Evolutionary conservation across 176 grass and related monocot genomes (phyloP).

Genomic region (Lolium perenne): DNA sequence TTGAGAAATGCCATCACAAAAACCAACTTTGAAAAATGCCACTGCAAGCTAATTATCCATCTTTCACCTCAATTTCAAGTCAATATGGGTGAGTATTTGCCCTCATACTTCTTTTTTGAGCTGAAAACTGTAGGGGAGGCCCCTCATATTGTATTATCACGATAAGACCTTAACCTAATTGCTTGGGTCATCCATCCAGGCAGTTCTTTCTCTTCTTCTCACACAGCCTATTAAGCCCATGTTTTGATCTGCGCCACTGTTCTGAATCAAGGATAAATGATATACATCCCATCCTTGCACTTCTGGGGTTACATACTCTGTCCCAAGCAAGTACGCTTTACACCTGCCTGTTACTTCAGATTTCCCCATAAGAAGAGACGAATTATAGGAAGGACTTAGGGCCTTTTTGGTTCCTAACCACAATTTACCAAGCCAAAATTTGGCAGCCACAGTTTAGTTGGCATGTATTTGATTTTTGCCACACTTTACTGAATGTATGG

Average conservation of each 20-base stretch:
- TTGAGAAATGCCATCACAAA: conserved; percentile 3
- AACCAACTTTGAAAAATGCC: neutral
- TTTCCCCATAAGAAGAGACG: neutral
- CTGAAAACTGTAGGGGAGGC: too few species aligned
- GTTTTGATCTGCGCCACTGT: neutral
- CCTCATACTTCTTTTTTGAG: neutral
- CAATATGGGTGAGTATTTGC: neutral
- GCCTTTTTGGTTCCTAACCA: too few species aligned
- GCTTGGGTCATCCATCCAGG: neutral
- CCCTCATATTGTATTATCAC: neutral
- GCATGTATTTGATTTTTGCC: too few species aligned
- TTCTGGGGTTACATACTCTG: neutral
- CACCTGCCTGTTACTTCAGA: too few species aligned
- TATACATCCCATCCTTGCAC: neutral
- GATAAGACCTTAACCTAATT: neutral
- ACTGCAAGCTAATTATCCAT: neutral
- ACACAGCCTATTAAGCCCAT: too few species aligned
- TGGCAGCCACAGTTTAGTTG: too few species aligned
- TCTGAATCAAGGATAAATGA: neutral
- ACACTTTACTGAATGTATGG: too few species aligned
- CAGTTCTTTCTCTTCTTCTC: neutral
- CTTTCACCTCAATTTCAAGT: neutral
- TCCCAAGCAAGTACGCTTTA: neutral
- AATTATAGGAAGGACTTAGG: neutral
- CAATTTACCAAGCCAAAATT: too few species aligned